Evolutionary conservation across 1,284 basidiomycete species (phyloP), one percentile per base, ranked within the genome.

Genomic region (Neonothopanus nambi): DNA sequence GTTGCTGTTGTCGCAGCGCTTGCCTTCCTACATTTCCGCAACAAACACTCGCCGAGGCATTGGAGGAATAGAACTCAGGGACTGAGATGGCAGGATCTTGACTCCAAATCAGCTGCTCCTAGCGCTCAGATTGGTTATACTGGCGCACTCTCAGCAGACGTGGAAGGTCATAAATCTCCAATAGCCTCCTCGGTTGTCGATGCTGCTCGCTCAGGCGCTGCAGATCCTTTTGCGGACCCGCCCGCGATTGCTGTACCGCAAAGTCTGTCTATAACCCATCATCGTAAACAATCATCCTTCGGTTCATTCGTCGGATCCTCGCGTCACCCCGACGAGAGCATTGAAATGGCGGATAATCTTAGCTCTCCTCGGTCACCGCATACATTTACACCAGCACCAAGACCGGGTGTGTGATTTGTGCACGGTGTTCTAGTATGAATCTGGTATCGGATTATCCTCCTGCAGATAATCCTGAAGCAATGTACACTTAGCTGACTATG

Each of bases 1-100:
- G 18, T 63, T 21, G 57, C 56, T 6, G 52, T 51, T 13, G 38
- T 63, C 17, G 56, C 52, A n/a, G 55, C 57, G 30, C 43, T 62
- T 37, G 40, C 66, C 41, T 62, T 55, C 23, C 9, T 59, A 40
- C 60, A 55, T 26, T n/a, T 59, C 21, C 57, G 55, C 5, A 43
- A 48, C 24, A 55, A 49, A 15, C 51, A 43, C 9, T 60, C 57
- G 26, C 52, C 53, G 11, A 38, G 37, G n/a, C 60, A 60, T 44
- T 62, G 60, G 57, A 52, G 59, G n/a, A 60, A 59, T 30, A 55
- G 59, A 21, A 24, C 28, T 17, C 26, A 42, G 15, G 49, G 55
- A 12, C 33, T 11, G 8, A 37, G 28, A 18, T 61, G 59, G 57
- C 48, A 52, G 48, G 54, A 57, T 30, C 26, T 39, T 28, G 55